Evolutionary conservation across 192 early-diverging fungal species (phyloP).

Genomic region (Backusella circina): DNA sequence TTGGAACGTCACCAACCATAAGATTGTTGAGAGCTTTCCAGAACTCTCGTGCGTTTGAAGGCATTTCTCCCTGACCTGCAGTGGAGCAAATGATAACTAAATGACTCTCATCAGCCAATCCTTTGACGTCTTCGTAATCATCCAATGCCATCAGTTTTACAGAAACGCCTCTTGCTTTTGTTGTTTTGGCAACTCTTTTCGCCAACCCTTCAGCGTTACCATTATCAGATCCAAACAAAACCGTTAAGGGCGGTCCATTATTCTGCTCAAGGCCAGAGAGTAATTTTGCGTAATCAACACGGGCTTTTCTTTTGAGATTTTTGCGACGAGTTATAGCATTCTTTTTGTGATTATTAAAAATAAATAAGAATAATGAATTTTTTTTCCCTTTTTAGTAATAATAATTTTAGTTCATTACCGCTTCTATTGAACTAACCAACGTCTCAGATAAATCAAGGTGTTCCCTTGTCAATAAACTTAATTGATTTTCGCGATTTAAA

Average conservation of each 20-base stretch:
- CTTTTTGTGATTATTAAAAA: not conserved
- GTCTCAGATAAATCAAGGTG: constrained; percentile 50
- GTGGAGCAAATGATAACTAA: constrained; percentile 80
- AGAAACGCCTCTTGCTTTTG: constrained; percentile 75
- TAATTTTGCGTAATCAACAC: constrained; percentile 61
- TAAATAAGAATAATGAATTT: not conserved
- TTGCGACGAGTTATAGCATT: constrained; percentile 54
- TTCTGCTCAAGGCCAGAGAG: constrained; percentile 53
- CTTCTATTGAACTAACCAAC: constrained; percentile 61
- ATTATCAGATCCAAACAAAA: constrained; percentile 89
- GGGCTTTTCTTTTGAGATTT: constrained; percentile 55
- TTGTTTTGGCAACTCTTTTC: constrained; percentile 76
- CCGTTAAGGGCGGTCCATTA: constrained; percentile 70
- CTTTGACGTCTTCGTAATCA: constrained; percentile 69
- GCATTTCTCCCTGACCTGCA: constrained; percentile 96
- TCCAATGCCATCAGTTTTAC: constrained; percentile 78
- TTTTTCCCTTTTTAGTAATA: not conserved
- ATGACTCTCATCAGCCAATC: constrained; percentile 70
- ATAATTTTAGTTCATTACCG: constrained; percentile 25
- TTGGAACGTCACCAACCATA: constrained; percentile 48
- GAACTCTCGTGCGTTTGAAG: constrained; percentile 85
- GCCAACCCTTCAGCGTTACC: constrained; percentile 82
- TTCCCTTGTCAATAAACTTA: constrained; percentile 66
- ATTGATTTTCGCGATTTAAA: constrained; percentile 77
- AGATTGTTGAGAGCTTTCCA: constrained; percentile 69